Base-by-base conservation (phyloP, 1,284 basidiomycete species). In the Trichosporon sp. region DNA sequence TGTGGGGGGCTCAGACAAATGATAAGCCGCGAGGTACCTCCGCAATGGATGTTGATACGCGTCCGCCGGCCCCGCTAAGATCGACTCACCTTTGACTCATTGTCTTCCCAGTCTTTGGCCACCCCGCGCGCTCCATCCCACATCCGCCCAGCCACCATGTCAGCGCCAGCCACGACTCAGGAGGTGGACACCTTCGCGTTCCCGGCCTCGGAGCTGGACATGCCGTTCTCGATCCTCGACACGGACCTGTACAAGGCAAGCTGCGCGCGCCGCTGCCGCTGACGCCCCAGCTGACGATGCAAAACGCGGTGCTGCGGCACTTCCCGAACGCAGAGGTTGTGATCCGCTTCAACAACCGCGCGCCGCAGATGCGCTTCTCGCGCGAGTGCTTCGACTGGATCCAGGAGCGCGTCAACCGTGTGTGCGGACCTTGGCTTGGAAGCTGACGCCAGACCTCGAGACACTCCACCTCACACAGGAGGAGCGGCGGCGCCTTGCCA, bases 161-260 rank as follows among this genome's bases (percentile, higher is more conserved):
- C 65, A 23, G 6, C 31, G 62, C 38, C 23, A 27, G 38, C 2
- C n/a, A 38, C 15, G 12, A 35, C n/a, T n/a, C n/a, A 44, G 18
- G 47, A 27, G 29, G 42, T 34, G 6, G 47, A 64, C 64, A 27
- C 58, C 5, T 72, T 70, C 44, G 38, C 44, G 3, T 23, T 67
- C 15, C 64, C 67, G 13, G 53, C 65, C 27, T 74, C 76, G 34
- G 73, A 77, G 67, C 74, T 75, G 25, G 77, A 80, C 64, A 75
- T 85, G 8, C 86, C 86, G 0, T 80, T 83, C 70, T 94, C 92
- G 32, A 86, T 98, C 67, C 87, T 99, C 67, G 96, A 98, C 82
- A 97, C 95, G 0, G 96, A 99, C 81, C 85, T 98, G 51, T 98
- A 99, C 89, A 99, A 97, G 87, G 93, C 90, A 68, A 51, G 75